Evolutionary conservation across 1,284 basidiomycete genomes (phyloP).

Genomic region (Puccinia hordei): DNA sequence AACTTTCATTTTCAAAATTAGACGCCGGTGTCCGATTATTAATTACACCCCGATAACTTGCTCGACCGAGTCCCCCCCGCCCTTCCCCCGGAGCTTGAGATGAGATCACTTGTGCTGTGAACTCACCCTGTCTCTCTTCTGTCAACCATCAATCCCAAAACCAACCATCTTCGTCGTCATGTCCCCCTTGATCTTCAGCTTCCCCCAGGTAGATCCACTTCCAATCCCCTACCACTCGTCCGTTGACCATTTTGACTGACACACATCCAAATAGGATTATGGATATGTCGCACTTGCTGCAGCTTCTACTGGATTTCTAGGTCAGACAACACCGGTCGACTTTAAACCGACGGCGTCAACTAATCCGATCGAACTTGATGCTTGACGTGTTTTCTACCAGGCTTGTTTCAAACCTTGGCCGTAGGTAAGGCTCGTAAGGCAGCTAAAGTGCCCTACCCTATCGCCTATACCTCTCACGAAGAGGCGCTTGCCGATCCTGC

Average conservation of each 20-base stretch:
- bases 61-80: no score
- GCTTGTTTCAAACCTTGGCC: slow-evolving; percentile 41
- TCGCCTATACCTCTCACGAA: slow-evolving; percentile 22
- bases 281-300: slow-evolving; percentile 36
- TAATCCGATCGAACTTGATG: not conserved
- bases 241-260: not conserved
- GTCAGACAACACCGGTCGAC: no score
- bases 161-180: not conserved
- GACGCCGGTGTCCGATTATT: no score
- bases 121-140: no score
- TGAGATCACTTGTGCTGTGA: no score
- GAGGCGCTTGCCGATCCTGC: slow-evolving; percentile 41
- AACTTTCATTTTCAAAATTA: no score
- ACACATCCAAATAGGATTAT: slow-evolving; percentile 23
- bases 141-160: no score
- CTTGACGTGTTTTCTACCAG: no score
- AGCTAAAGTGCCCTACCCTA: slow-evolving; percentile 43
- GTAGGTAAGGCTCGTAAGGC: slow-evolving; percentile 33
- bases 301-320: slow-evolving; percentile 42
- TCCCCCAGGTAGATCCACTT: slow-evolving; percentile 16
- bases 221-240: not conserved
- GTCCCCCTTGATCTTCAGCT: slow-evolving; percentile 45
- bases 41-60: no score
- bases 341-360: no score
- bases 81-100: no score